Base-by-base conservation (phyloP, 1,284 basidiomycete genomes). In the Baeospora myosura region DNA sequence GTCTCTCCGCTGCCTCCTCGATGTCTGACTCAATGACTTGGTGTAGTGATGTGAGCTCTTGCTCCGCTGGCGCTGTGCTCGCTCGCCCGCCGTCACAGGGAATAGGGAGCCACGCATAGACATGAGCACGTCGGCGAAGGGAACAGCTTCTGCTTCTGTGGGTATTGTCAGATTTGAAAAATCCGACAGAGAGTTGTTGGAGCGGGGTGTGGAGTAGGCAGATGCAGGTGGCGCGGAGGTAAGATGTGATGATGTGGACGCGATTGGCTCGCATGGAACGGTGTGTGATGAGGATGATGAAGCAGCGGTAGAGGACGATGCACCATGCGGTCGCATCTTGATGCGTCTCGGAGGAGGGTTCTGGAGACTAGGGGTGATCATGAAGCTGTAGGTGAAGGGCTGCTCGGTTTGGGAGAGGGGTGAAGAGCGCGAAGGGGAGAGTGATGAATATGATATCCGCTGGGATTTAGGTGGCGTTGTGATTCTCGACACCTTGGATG, bases 81-180 rank as follows among this genome's bases (percentile, higher is more conserved):
- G 22, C 11, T 38, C 42, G 10, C 28, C 65, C 10, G 57, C 60
- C 23, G 62, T 51, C 16, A 69, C 65, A 3, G 71, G 76, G 50
- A 83, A 83, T 16, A 83, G 63, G 3, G 67, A 62, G 5, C 81
- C 81, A 21, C 73, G 65, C 73, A 82, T 79, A 53, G 72, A 68
- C 22, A 58, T 55, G 34, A 79, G 58, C 37, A 83, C 76, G 31
- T 78, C 71, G 32, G 67, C 63, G 55, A 81, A 80, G 1, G 73
- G 57, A 17, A 81, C 67, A 8, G 63, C 43, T 24, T 57, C 14
- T 22, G 29, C 17, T 28, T 17, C 10, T 22, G 16, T 18, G 24
- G 33, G 12, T 14, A 16, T 18, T 36, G 35, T 41, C 17, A 18
- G n/a, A n/a, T n/a, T n/a, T n/a, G n/a, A n/a, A n/a, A n/a, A n/a